Conservation (phyloP, 2,329 filamentous ascomycete genomes). For the Claviceps cyperi region DNA sequence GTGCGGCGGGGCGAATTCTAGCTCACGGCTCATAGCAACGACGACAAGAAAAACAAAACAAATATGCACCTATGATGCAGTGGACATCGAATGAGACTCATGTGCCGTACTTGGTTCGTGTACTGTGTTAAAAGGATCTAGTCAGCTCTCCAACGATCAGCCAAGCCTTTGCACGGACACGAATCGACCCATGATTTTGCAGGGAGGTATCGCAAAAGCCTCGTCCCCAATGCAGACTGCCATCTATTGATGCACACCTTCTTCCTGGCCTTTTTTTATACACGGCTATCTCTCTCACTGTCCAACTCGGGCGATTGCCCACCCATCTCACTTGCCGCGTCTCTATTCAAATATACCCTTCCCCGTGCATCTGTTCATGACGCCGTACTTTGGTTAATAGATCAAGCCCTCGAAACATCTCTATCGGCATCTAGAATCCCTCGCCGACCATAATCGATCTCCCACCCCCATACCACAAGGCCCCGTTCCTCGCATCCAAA, state of each 20-base stretch:
- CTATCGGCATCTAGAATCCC: constrained; percentile 32
- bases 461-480: constrained; percentile 79
- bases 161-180: not conserved
- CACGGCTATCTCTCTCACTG: too few relatives aligned
- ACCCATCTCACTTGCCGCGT: too few relatives aligned
- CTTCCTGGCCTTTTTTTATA: too few relatives aligned
- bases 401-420: not conserved
- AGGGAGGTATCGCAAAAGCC: too few relatives aligned
- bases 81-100: not conserved
- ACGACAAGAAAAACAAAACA: not conserved
- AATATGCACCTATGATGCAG: not conserved
- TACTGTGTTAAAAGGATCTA: too few relatives aligned
- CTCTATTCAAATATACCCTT: too few relatives aligned
- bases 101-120: too few relatives aligned
- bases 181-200: not conserved
- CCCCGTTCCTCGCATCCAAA: constrained; percentile 59
- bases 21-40: not conserved
- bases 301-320: too few relatives aligned
- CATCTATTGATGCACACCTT: too few relatives aligned
- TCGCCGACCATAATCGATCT: constrained; percentile 50
- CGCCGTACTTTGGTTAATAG: too few relatives aligned
- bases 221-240: too few relatives aligned
- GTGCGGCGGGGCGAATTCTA: not conserved
- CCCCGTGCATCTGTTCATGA: too few relatives aligned
- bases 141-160: not conserved